A percentile compares a stretch with the other conserved stretches of the same genome.
phyloP scores from a whole-genome alignment of 2,329 filamentous ascomycete genomes.

The Fusarium kyushuense region DNA sequence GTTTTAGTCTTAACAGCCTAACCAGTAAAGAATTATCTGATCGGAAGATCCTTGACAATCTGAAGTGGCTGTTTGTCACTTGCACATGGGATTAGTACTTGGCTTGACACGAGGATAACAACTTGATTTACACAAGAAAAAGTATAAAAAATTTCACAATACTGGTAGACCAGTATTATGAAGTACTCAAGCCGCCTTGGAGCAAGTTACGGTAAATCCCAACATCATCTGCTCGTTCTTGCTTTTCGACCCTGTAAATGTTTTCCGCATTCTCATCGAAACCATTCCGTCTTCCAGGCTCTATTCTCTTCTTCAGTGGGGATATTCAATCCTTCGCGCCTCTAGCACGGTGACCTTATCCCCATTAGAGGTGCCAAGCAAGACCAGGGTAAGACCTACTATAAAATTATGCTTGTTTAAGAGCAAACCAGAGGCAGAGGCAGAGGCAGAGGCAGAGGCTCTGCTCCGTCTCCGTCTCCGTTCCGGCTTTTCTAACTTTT shows the following conservation, averaged over 20 bases:
- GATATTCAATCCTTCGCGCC: constrained; percentile 24
- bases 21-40: constrained; percentile 53
- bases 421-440: constrained; percentile 14
- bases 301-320: background rate
- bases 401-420: constrained; percentile 40
- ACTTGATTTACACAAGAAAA: background rate
- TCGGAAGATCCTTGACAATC: constrained; percentile 45
- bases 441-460: constrained; percentile 24
- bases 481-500: constrained; percentile 1
- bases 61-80: constrained; percentile 5
- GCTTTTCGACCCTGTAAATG: background rate
- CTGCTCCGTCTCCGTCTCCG: constrained; percentile 23
- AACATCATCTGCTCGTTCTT: background rate
- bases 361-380: constrained; percentile 34
- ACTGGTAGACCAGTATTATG: no score
- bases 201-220: background rate
- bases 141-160: background rate
- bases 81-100: constrained; percentile 9
- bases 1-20: background rate
- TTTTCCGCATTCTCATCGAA: background rate
- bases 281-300: background rate
- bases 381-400: constrained; percentile 1
- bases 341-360: constrained; percentile 14
- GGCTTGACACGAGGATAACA: background rate
- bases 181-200: background rate